Conservation (phyloP, 768 basidiomycete species). For the Termitomyces sp. region DNA sequence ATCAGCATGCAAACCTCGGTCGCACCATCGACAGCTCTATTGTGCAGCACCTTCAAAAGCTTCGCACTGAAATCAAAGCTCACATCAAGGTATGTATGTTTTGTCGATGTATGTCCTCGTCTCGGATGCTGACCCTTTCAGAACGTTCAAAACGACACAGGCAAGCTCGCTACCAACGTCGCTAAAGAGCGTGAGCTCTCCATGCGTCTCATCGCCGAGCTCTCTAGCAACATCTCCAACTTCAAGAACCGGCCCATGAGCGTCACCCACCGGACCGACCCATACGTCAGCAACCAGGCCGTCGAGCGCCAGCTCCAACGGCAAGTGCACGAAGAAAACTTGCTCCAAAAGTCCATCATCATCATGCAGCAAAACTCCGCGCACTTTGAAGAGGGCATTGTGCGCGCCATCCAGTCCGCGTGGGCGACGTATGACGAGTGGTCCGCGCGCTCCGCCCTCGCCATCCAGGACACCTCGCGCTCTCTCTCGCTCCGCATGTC, state of each 20-base stretch:
- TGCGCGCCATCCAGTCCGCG: constrained; percentile 91
- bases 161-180: constrained; percentile 85
- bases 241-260: constrained; percentile 94
- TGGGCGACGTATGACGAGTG: constrained; percentile 98
- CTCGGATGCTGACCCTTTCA: constrained; percentile 20
- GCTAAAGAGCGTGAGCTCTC: constrained; percentile 93
- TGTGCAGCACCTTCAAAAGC: constrained; percentile 95
- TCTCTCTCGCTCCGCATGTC: constrained; percentile 71
- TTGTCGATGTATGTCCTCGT: no score
- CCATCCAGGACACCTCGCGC: constrained; percentile 75
- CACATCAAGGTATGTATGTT: constrained; percentile 75
- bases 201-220: constrained; percentile 79
- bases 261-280: constrained; percentile 77
- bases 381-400: constrained; percentile 95
- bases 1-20: constrained; percentile 95
- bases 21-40: constrained; percentile 96
- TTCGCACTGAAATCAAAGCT: constrained; percentile 93
- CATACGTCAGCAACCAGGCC: constrained; percentile 65
- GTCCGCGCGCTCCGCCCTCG: constrained; percentile 73
- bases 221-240: constrained; percentile 81
- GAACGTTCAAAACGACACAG: constrained; percentile 96
- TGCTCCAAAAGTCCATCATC: constrained; percentile 94
- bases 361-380: constrained; percentile 98
- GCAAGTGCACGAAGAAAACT: constrained; percentile 96
- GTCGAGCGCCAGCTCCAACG: constrained; percentile 80